Conservation (phyloP, 768 basidiomycete species). For the Sutorius australiensis region DNA sequence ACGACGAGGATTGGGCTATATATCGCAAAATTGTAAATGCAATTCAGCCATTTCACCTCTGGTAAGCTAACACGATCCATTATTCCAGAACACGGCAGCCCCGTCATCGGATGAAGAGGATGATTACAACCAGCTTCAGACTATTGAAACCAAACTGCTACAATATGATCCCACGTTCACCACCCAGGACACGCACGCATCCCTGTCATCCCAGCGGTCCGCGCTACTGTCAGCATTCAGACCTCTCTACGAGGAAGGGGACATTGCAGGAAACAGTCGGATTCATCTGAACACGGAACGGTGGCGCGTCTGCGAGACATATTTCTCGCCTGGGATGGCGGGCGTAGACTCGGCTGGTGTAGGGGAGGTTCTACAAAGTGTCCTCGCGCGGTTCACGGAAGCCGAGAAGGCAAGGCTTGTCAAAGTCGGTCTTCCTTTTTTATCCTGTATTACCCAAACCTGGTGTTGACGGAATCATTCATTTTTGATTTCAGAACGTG, state of each 20-base stretch:
- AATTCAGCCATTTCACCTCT: slow-evolving; percentile 15
- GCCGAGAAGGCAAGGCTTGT: slow-evolving; percentile 69
- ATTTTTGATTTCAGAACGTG: slow-evolving; percentile 56
- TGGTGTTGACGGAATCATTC: not conserved
- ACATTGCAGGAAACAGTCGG: slow-evolving; percentile 64
- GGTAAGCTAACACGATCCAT: not conserved
- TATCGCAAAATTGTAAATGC: slow-evolving; percentile 87
- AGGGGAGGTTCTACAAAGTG: slow-evolving; percentile 85
- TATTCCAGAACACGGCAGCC: slow-evolving; percentile 57
- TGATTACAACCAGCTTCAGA: slow-evolving; percentile 63
- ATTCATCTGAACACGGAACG: slow-evolving; percentile 90
- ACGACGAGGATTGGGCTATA: slow-evolving; percentile 96
- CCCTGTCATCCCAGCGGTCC: slow-evolving; percentile 70
- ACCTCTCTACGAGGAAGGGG: slow-evolving; percentile 73
- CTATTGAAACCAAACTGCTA: slow-evolving; percentile 78
- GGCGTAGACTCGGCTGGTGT: slow-evolving; percentile 93
- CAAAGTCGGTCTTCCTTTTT: slow-evolving; percentile 44
- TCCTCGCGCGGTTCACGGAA: slow-evolving; percentile 68
- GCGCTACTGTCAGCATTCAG: slow-evolving; percentile 84
- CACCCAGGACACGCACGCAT: slow-evolving; percentile 73
- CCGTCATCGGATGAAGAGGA: slow-evolving; percentile 90
- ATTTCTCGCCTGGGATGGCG: slow-evolving; percentile 91
- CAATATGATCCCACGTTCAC: slow-evolving; percentile 84
- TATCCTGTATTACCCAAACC: not conserved
- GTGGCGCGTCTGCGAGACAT: slow-evolving; percentile 87